phyloP scores from a whole-genome alignment of 1,284 basidiomycete species.

The Earliella scabrosa region DNA sequence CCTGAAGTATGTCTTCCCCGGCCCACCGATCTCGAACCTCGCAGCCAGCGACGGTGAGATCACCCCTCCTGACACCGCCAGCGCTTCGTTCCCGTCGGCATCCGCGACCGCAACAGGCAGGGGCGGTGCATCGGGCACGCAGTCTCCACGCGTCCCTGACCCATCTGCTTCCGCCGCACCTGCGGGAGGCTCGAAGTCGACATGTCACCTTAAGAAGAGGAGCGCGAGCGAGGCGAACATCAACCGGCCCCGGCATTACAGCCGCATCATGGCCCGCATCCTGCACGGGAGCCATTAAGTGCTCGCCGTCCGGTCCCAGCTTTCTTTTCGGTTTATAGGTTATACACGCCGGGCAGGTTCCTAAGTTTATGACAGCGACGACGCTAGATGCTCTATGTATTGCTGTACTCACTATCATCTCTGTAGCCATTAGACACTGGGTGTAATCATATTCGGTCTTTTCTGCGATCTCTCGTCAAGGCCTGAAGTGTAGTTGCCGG shows the following conservation, averaged over 20 bases:
- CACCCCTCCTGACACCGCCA: constrained; percentile 20
- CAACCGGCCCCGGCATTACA: constrained; percentile 26
- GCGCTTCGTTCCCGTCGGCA: constrained; percentile 19
- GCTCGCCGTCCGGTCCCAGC: neutral
- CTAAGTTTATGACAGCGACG: constrained; percentile 3
- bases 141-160: constrained; percentile 1
- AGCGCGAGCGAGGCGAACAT: constrained; percentile 12
- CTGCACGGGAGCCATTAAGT: constrained; percentile 14
- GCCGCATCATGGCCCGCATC: constrained; percentile 27
- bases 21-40: constrained; percentile 39
- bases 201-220: constrained; percentile 19
- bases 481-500: too few species aligned
- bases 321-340: neutral
- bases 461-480: neutral
- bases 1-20: constrained; percentile 43
- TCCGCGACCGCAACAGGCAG: constrained; percentile 17
- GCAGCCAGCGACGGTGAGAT: constrained; percentile 23
- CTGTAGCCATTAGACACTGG: constrained; percentile 4
- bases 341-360: neutral
- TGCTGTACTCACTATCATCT: constrained; percentile 3
- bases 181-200: constrained; percentile 7
- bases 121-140: constrained; percentile 16
- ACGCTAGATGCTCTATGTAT: constrained; percentile 1
- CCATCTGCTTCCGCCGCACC: neutral
- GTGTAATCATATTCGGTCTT: constrained; percentile 5